phyloP scores from a whole-genome alignment of 2,329 filamentous ascomycete genomes.

The Fusarium longipes region DNA sequence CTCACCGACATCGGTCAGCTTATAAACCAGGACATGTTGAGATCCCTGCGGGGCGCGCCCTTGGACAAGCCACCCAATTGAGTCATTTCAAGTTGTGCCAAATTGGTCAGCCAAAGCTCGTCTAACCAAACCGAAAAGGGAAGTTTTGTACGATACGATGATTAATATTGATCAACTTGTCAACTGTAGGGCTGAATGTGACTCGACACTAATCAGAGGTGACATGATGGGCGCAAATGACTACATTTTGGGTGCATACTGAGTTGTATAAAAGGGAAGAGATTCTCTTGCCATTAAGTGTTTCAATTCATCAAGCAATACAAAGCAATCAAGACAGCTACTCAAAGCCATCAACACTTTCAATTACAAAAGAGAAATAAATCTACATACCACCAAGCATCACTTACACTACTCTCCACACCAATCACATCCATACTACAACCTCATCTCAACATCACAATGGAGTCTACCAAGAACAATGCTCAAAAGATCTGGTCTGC shows the following conservation, averaged over 20 bases:
- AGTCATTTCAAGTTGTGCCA: not conserved
- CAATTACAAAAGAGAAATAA: not conserved
- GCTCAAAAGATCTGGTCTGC: not conserved
- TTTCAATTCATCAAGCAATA: not conserved
- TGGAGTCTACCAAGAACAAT: slow-evolving; percentile 8
- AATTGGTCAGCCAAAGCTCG: not conserved
- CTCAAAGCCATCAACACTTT: not conserved
- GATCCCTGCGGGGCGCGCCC: not conserved
- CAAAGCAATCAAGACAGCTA: not conserved
- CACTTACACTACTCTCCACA: not conserved
- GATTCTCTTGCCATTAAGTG: rapidly evolving
- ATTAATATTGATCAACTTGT: not conserved
- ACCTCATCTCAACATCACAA: not conserved
- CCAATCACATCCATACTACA: not conserved
- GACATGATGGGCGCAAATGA: not conserved
- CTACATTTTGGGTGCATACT: not conserved
- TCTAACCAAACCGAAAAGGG: not conserved
- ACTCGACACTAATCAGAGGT: not conserved
- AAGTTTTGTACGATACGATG: not conserved
- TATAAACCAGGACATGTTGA: not conserved
- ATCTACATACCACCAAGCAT: not conserved
- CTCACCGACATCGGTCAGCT: slow-evolving; percentile 3
- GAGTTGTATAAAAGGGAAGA: not conserved
- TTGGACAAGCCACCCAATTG: not conserved
- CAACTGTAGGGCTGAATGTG: not conserved